phyloP scores from a whole-genome alignment of 805 yeast genomes.

The Candida silvicultrix region DNA sequence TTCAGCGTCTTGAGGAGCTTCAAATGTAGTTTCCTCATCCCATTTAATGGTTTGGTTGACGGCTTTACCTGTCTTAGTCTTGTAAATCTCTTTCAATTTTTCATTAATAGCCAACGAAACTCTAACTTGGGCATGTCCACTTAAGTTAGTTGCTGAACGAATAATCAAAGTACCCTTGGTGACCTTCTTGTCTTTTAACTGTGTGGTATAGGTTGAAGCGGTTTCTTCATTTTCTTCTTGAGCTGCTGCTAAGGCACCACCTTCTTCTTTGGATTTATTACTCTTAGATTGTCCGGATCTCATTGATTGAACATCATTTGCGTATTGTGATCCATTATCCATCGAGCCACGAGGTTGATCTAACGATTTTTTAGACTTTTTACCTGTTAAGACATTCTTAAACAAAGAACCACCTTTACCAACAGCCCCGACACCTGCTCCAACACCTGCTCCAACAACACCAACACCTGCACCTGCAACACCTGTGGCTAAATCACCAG shows the following conservation, averaged over 20 bases:
- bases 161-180: conserved; percentile 45
- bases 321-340: conserved; percentile 7
- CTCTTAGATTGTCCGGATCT: conserved; percentile 26
- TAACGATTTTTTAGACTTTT: conserved; percentile 16
- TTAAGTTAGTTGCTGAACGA: conserved; percentile 39
- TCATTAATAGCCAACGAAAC: conserved; percentile 41
- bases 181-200: conserved; percentile 12
- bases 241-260: conserved; percentile 6
- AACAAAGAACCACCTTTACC: conserved; percentile 39
- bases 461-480: conserved; percentile 34
- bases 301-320: conserved; percentile 29
- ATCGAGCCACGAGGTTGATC: conserved; percentile 9
- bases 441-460: conserved; percentile 36
- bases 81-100: conserved; percentile 49
- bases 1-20: conserved; percentile 54
- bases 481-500: conserved; percentile 34
- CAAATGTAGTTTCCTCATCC: conserved; percentile 64
- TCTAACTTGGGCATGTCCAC: conserved; percentile 43
- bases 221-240: conserved; percentile 12
- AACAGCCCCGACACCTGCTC: conserved; percentile 38
- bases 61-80: conserved; percentile 54
- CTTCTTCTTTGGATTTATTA: conserved; percentile 2
- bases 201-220: conserved; percentile 16
- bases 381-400: conserved; percentile 27
- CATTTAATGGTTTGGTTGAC: conserved; percentile 40